A percentile compares a stretch with the other conserved stretches of the same genome.
Conservation (phyloP, 2,329 filamentous ascomycete genomes). For the Sporothrix brunneoviolacea region DNA sequence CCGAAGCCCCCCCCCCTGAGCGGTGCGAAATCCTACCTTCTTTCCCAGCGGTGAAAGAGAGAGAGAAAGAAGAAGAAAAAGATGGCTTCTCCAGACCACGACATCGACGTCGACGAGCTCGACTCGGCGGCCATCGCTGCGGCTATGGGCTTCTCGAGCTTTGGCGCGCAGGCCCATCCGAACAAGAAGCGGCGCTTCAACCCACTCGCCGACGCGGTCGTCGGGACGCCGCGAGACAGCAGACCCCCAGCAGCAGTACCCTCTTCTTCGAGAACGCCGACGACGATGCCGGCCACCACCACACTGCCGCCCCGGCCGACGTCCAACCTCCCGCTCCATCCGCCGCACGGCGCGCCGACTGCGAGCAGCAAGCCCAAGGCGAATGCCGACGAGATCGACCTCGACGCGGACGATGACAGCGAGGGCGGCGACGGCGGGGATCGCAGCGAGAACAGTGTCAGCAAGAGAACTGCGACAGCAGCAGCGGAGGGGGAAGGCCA, state of each 20-base stretch:
- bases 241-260: constrained; percentile 5
- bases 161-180: constrained; percentile 49
- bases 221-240: constrained; percentile 25
- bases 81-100: constrained; percentile 2
- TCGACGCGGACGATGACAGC: constrained; percentile 32
- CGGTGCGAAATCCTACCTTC: too few relatives aligned
- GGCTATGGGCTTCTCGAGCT: constrained; percentile 67
- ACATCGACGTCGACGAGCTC: constrained; percentile 19
- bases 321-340: constrained; percentile 18
- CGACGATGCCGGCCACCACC: background rate
- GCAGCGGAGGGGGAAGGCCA: background rate
- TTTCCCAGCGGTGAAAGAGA: too few relatives aligned
- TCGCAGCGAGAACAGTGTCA: background rate
- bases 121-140: constrained; percentile 54
- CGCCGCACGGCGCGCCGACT: background rate
- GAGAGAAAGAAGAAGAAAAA: background rate
- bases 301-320: constrained; percentile 11
- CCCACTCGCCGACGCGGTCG: constrained; percentile 44
- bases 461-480: background rate
- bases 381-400: constrained; percentile 41
- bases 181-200: constrained; percentile 65
- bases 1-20: too few relatives aligned
- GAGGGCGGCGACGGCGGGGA: background rate
- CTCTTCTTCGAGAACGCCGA: background rate
- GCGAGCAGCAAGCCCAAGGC: background rate